Evolutionary conservation across 306 rosid genomes (phyloP).

Genomic region (Medicago truncatula): MtrunA17r5.0-ANR NC_053043.1:49712501-49713000

Average conservation of each 20-base stretch:
- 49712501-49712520: background rate
- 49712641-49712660: conserved; percentile 52
- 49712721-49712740: conserved; percentile 14
- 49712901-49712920: conserved; percentile 8
- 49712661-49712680: conserved; percentile 47
- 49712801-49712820: conserved; percentile 40
- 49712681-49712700: conserved; percentile 26
- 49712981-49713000: conserved; percentile 86
- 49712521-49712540: background rate
- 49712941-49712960: conserved; percentile 63
- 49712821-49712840: conserved; percentile 57
- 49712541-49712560: background rate
- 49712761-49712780: conserved; percentile 60
- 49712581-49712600: conserved; percentile 43
- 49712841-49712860: conserved; percentile 71
- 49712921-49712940: conserved; percentile 26
- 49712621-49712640: conserved; percentile 50
- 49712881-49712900: background rate
- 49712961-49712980: conserved; percentile 76
- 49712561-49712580: background rate
- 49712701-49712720: conserved; percentile 9
- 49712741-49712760: conserved; percentile 71
- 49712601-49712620: conserved; percentile 41
- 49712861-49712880: conserved; percentile 65
- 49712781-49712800: conserved; percentile 57